phyloP scores from a whole-genome alignment of 1,139 yeast species.

The Candida anutae region DNA sequence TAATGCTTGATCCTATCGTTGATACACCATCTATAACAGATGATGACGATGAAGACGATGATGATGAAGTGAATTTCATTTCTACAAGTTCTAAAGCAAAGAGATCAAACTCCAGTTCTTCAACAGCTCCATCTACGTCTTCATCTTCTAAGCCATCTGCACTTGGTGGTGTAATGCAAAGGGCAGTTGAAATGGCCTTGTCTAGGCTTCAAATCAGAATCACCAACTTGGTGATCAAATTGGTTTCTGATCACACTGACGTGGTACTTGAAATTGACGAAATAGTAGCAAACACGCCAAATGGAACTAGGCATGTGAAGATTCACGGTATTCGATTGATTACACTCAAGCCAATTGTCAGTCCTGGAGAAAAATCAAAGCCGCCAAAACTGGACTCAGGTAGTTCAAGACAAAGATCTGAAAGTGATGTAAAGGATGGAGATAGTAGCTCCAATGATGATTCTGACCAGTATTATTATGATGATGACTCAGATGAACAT shows the following conservation, averaged over 20 bases:
- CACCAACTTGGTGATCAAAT: slow-evolving; percentile 33
- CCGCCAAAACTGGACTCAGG: slow-evolving; percentile 6
- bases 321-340: slow-evolving; percentile 30
- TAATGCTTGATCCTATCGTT: slow-evolving; percentile 28
- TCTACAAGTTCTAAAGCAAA: slow-evolving; percentile 3
- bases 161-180: slow-evolving; percentile 49
- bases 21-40: slow-evolving; percentile 5
- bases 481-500: too few relatives aligned
- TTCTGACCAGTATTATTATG: slow-evolving; percentile 26
- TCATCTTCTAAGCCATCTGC: slow-evolving; percentile 22
- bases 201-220: slow-evolving; percentile 50
- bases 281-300: slow-evolving; percentile 31
- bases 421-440: slow-evolving; percentile 6
- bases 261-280: slow-evolving; percentile 36
- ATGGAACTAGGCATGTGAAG: slow-evolving; percentile 39
- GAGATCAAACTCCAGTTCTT: slow-evolving; percentile 1
- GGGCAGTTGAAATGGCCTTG: slow-evolving; percentile 63
- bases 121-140: slow-evolving; percentile 6
- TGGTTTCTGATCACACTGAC: slow-evolving; percentile 45
- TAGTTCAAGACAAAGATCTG: slow-evolving; percentile 1
- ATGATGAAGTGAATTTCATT: slow-evolving; percentile 3
- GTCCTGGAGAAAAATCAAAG: slow-evolving; percentile 18
- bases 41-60: slow-evolving; percentile 5
- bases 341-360: slow-evolving; percentile 30
- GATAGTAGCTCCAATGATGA: slow-evolving; percentile 16